Conservation (phyloP, 2,329 filamentous ascomycete species). For the Xylariaceae sp. region DNA sequence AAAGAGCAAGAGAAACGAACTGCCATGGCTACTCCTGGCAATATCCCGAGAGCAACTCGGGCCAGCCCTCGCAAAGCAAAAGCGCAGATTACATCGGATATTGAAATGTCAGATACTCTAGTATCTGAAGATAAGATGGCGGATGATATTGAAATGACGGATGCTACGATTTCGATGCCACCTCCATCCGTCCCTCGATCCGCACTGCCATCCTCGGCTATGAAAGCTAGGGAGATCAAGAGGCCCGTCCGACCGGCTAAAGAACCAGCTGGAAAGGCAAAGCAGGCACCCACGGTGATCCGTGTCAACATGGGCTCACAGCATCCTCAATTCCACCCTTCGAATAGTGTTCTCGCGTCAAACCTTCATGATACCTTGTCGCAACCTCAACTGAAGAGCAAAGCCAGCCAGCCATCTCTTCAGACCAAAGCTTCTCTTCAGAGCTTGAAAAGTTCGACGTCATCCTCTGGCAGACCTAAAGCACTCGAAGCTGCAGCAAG, state of each 20-base stretch:
- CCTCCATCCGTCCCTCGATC: slow-evolving; percentile 57
- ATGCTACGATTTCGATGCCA: slow-evolving; percentile 53
- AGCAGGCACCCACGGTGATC: slow-evolving; percentile 68
- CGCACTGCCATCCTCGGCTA: slow-evolving; percentile 42
- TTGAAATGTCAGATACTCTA: slow-evolving; percentile 30
- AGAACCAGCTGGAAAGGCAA: slow-evolving; percentile 54
- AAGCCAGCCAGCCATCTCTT: slow-evolving; percentile 63
- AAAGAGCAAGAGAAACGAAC: slow-evolving; percentile 47
- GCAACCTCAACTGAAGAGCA: slow-evolving; percentile 52
- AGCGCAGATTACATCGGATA: slow-evolving; percentile 27
- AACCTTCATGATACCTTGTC: slow-evolving; percentile 54
- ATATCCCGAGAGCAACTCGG: slow-evolving; percentile 42
- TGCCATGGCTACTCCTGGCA: slow-evolving; percentile 34
- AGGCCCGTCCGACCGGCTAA: slow-evolving; percentile 61
- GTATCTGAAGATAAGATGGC: slow-evolving; percentile 31
- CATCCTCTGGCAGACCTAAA: slow-evolving; percentile 63
- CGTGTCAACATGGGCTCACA: slow-evolving; percentile 66
- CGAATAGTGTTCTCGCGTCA: slow-evolving; percentile 54
- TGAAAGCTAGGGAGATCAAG: slow-evolving; percentile 52
- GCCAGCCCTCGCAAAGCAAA: slow-evolving; percentile 51
- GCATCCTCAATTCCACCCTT: slow-evolving; percentile 55
- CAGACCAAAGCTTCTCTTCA: slow-evolving; percentile 53
- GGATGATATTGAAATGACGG: slow-evolving; percentile 53
- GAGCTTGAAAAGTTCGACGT: slow-evolving; percentile 62
- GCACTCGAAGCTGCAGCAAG: slow-evolving; percentile 71